These are phyloP conservation scores for Botryotinia narcissicola DNA, from an alignment of 2,329 filamentous ascomycete species.

Conservation along the genomic window DNA sequence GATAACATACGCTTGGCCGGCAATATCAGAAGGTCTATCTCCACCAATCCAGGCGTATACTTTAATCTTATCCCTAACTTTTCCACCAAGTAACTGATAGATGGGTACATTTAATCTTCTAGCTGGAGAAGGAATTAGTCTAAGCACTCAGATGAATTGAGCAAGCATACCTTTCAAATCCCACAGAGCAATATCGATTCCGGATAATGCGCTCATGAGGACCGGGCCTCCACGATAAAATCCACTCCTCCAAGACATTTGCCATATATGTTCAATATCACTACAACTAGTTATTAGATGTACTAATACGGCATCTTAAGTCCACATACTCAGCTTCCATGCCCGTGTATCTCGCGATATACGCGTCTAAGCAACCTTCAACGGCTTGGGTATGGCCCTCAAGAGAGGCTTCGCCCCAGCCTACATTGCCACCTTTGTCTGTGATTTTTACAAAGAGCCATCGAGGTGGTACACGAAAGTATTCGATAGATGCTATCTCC, in stretches of 20 bases:
- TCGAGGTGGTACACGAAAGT: constrained; percentile 70
- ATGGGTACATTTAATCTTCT: constrained; percentile 64
- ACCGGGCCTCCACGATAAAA: constrained; percentile 79
- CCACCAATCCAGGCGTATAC: constrained; percentile 81
- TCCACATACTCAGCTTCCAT: constrained; percentile 64
- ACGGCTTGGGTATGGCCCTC: constrained; percentile 73
- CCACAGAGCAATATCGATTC: constrained; percentile 78
- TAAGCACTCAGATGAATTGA: neutral
- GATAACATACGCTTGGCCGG: constrained; percentile 53
- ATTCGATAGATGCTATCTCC: constrained; percentile 65
- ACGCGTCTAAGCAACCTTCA: constrained; percentile 69
- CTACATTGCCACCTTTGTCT: constrained; percentile 60
- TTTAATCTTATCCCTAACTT: constrained; percentile 65
- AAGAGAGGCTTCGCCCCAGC: constrained; percentile 73
- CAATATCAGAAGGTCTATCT: constrained; percentile 66
- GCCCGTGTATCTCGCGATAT: constrained; percentile 59
- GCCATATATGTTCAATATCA: constrained; percentile 80
- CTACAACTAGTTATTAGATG: constrained; percentile 41
- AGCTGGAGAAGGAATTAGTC: constrained; percentile 39
- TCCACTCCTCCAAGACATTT: constrained; percentile 64
- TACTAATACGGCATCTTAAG: neutral
- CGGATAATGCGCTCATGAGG: constrained; percentile 75
- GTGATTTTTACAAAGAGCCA: constrained; percentile 79
- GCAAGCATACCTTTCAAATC: constrained; percentile 60
- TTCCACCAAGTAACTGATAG: constrained; percentile 72